Percentiles rank a stretch among this genome's conserved stretches.
phyloP scores from a whole-genome alignment of 768 basidiomycete genomes.

The Botryobasidium botryosum region DNA sequence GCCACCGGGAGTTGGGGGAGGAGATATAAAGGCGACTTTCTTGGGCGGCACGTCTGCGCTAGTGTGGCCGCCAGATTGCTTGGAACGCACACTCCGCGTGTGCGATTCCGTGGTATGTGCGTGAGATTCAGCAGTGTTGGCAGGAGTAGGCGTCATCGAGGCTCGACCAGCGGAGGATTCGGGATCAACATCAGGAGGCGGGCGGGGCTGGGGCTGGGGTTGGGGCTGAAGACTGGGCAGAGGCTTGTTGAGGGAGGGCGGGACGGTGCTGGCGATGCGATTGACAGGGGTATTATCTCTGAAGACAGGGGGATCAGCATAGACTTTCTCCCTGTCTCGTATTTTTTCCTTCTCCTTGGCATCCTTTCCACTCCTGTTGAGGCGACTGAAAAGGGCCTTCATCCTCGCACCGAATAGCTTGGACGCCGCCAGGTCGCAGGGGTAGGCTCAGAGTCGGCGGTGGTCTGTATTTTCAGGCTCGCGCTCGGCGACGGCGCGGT shows the following conservation, averaged over 20 bases:
- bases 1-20: conserved; percentile 50
- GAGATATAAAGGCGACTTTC: conserved; percentile 79
- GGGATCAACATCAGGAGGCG: background rate
- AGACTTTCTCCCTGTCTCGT: conserved; percentile 1
- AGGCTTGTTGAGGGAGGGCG: conserved; percentile 29
- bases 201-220: conserved; percentile 16
- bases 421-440: no score
- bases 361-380: conserved; percentile 31
- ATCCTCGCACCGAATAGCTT: no score
- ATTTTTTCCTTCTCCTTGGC: conserved; percentile 33
- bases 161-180: conserved; percentile 12
- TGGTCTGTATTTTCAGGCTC: no score
- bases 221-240: conserved; percentile 51
- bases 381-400: conserved; percentile 71
- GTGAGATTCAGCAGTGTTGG: conserved; percentile 26
- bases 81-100: conserved; percentile 9
- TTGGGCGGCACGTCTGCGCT: conserved; percentile 34
- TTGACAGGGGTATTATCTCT: conserved; percentile 19
- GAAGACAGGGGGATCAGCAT: conserved; percentile 11
- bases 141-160: conserved; percentile 22
- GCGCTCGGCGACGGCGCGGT: no score
- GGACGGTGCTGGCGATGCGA: conserved; percentile 19
- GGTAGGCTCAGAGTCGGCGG: no score
- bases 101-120: conserved; percentile 15
- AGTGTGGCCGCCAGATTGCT: conserved; percentile 24